Evolutionary conservation across 768 basidiomycete species (phyloP).

Genomic region (Mycena rebaudengoi): DNA sequence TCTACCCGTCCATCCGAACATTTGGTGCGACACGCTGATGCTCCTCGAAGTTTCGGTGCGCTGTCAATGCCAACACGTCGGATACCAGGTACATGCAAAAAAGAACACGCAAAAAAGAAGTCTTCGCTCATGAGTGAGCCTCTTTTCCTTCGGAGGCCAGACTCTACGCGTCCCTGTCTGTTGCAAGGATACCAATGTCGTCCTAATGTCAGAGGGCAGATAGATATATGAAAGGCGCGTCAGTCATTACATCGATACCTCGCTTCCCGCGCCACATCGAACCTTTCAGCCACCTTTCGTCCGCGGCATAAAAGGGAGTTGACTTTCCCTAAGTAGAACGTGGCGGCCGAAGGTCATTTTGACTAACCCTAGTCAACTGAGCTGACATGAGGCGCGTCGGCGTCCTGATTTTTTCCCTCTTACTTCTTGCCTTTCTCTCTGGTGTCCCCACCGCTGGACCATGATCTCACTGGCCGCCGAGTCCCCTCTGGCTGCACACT

Average conservation of each 20-base stretch:
- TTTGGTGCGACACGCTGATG: background rate
- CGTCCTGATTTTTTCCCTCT: constrained; percentile 16
- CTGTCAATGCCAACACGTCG: background rate
- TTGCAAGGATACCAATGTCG: background rate
- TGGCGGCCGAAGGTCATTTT: too few relatives aligned
- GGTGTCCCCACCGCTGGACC: background rate
- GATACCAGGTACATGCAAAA: background rate
- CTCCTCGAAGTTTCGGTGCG: background rate
- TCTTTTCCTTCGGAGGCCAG: too few relatives aligned
- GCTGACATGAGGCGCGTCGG: constrained; percentile 14
- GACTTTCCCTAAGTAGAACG: background rate
- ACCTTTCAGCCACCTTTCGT: too few relatives aligned
- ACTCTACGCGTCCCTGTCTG: too few relatives aligned
- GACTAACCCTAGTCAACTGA: background rate
- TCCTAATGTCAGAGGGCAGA: background rate
- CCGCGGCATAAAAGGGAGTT: constrained; percentile 6
- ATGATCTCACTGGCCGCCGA: constrained; percentile 4
- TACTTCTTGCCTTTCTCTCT: constrained; percentile 12
- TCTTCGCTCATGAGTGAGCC: too few relatives aligned
- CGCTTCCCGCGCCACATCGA: constrained; percentile 11
- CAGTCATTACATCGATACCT: background rate
- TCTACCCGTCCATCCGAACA: background rate
- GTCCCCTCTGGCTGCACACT: constrained; percentile 12
- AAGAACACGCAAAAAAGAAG: background rate
- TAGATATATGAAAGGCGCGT: background rate